Evolutionary conservation across 164 flowering plant genomes (phyloP).

Genomic region (Piper betle): DNA sequence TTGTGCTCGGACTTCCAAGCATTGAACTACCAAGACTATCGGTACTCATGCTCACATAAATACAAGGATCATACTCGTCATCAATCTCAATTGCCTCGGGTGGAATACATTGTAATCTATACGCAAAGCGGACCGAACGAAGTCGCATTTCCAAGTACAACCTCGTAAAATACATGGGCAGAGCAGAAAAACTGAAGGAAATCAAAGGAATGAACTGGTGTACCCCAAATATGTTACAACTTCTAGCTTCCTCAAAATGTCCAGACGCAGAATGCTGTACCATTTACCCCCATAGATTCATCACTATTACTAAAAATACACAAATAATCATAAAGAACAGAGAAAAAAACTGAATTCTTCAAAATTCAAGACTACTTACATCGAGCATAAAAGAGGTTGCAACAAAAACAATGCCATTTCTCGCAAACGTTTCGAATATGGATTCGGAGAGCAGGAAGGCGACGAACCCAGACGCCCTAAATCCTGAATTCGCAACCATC

Average conservation of each 20-base stretch:
- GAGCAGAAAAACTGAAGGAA: constrained; percentile 43
- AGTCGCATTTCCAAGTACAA: constrained; percentile 31
- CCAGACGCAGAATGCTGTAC: constrained; percentile 24
- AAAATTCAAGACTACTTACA: constrained; percentile 2
- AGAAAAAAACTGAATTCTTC: background rate
- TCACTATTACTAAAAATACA: background rate
- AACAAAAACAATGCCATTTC: constrained; percentile 31
- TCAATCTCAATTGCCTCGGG: constrained; percentile 6
- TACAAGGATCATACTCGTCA: background rate
- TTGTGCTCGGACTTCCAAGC: constrained; percentile 5
- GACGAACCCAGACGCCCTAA: constrained; percentile 25
- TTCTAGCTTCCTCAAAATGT: constrained; percentile 14
- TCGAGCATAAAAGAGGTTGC: background rate
- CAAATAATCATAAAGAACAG: background rate
- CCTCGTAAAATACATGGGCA: constrained; percentile 44
- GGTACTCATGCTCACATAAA: background rate
- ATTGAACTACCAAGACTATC: too few relatives aligned
- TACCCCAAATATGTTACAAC: constrained; percentile 43
- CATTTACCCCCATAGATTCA: background rate
- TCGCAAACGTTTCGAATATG: constrained; percentile 21
- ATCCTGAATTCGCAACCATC: constrained; percentile 15
- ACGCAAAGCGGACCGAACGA: constrained; percentile 11
- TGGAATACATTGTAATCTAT: constrained; percentile 1
- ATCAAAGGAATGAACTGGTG: constrained; percentile 33
- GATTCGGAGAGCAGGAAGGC: constrained; percentile 35